These are phyloP conservation scores for Monosporascus sp. DNA, from an alignment of 2,329 filamentous ascomycete species.

Conservation along the genomic window DNA sequence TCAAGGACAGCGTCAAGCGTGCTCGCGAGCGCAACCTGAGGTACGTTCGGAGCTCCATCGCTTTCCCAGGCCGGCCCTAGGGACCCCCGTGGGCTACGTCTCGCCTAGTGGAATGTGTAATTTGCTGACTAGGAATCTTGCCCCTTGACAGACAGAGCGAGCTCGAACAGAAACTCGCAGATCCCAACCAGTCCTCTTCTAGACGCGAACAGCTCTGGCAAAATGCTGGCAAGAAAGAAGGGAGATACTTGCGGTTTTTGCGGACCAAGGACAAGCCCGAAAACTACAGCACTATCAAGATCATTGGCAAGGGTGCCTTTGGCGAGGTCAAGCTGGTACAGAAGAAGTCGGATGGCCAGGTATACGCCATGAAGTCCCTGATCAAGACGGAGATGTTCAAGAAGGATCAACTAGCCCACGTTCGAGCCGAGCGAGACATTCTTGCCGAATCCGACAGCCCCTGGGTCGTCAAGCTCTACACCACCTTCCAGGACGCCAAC, in stretches of 20 bases:
- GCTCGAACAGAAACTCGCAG: constrained; percentile 77
- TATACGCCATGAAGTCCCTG: constrained; percentile 96
- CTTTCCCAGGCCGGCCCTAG: background rate
- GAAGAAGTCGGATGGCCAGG: constrained; percentile 91
- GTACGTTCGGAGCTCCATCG: constrained; percentile 42
- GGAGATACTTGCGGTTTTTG: constrained; percentile 88
- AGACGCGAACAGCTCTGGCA: constrained; percentile 82
- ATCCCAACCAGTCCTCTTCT: constrained; percentile 66
- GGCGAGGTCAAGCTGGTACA: constrained; percentile 97
- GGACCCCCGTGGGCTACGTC: background rate
- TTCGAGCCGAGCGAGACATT: constrained; percentile 95
- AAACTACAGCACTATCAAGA: constrained; percentile 95
- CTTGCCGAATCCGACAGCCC: constrained; percentile 98
- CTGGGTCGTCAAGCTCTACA: constrained; percentile 98
- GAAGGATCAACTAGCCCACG: constrained; percentile 95
- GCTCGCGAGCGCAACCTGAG: constrained; percentile 92
- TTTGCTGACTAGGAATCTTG: constrained; percentile 11
- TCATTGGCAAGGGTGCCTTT: constrained; percentile 98
- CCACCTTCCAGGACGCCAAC: constrained; percentile 92
- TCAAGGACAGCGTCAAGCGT: constrained; percentile 96
- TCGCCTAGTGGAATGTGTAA: background rate
- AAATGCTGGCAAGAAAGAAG: constrained; percentile 80
- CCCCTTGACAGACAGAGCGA: constrained; percentile 68
- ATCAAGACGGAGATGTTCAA: constrained; percentile 99
- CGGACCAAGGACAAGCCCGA: constrained; percentile 88